A percentile compares a stretch with the other conserved stretches of the same genome.
Conservation (phyloP, 371 early-diverging fungal genomes). For the Saksenaea oblongispora region DNA sequence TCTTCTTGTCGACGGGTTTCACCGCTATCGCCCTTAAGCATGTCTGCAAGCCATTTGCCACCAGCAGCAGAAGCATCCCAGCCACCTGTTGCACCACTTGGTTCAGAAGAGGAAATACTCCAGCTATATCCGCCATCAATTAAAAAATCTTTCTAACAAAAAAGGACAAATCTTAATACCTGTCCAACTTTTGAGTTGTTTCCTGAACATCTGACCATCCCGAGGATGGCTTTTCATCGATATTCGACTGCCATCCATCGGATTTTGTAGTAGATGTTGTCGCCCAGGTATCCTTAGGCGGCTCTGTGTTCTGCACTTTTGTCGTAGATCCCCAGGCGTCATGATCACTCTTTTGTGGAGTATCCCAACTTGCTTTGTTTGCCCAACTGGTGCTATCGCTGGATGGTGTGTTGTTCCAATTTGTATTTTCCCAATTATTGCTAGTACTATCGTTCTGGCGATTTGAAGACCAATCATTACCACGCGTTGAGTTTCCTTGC, state of each 20-base stretch:
- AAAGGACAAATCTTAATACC: not conserved
- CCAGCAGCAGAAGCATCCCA: not conserved
- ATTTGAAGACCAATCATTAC: not conserved
- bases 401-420: not conserved
- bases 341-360: not conserved
- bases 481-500: not conserved
- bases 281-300: not conserved
- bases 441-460: not conserved
- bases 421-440: not conserved
- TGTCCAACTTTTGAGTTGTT: not conserved
- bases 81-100: not conserved
- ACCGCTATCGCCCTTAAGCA: not conserved
- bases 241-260: not conserved
- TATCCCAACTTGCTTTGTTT: not conserved
- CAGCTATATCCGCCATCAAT: not conserved
- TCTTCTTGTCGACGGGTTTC: conserved; percentile 28
- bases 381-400: not conserved
- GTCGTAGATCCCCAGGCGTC: not conserved
- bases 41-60: not conserved
- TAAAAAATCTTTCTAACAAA: not conserved
- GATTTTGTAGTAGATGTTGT: not conserved
- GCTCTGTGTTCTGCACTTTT: not conserved
- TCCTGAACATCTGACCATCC: not conserved
- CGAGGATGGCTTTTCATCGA: not conserved
- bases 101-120: not conserved